These are phyloP conservation scores for Letharia lupina DNA, from an alignment of 495 filamentous ascomycete species.

Conservation along the genomic window DNA sequence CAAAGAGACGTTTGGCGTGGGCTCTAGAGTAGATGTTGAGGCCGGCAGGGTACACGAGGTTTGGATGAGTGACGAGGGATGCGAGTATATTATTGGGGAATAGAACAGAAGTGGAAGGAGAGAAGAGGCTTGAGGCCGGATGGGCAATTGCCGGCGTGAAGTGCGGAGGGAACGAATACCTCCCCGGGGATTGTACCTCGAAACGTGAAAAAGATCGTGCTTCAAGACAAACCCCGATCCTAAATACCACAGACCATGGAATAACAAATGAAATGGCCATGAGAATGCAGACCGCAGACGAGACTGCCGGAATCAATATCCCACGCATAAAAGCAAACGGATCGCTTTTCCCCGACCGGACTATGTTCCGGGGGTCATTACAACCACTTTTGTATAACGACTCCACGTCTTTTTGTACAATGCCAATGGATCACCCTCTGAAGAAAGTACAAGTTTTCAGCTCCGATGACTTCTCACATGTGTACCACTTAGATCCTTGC, in stretches of 20 bases:
- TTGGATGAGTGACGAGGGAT: constrained; percentile 70
- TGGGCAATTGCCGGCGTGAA: neutral
- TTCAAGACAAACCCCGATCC: neutral
- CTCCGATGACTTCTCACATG: neutral
- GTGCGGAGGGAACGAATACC: neutral
- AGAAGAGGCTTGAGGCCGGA: neutral
- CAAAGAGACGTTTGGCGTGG: constrained; percentile 61
- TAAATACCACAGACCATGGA: neutral
- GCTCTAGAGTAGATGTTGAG: constrained; percentile 68
- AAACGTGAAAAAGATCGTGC: neutral
- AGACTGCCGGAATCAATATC: neutral
- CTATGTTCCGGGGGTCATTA: neutral
- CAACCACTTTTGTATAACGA: neutral
- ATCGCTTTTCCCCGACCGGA: neutral
- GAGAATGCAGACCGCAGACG: neutral
- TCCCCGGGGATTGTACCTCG: neutral
- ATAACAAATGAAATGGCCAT: neutral
- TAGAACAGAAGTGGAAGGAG: neutral
- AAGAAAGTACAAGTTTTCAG: neutral
- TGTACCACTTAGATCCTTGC: neutral
- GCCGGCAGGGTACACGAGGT: constrained; percentile 68
- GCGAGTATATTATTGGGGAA: constrained; percentile 77
- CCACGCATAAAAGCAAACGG: neutral
- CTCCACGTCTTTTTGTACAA: neutral
- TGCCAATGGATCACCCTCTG: neutral